Evolutionary conservation across 164 flowering plant species (phyloP), one percentile per base, ranked within the genome.

Genomic region (Vitis cinerea): DNA sequence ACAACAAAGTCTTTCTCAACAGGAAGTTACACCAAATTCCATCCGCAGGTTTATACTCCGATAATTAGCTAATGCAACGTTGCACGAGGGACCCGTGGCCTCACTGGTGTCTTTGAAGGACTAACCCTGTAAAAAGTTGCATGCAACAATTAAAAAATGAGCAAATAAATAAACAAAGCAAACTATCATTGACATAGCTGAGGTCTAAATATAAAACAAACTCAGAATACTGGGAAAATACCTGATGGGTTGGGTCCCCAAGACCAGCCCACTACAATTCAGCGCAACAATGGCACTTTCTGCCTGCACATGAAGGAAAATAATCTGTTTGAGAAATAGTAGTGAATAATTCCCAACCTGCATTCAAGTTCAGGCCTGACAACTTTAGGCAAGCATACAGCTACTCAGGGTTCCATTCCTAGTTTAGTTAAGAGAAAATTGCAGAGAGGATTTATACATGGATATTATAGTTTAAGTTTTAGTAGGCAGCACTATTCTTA

Each of bases 21-120:
- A 16, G 17, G 58, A 29, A 63, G 61, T 48, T 50, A 37, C n/a
- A 63, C 68, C 49, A 16, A 61, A 15, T 67, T 11, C 65, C 65
- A 50, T 50, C 61, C n/a, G 62, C 10, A 23, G 58, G 19, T 44
- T 71, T 50, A 13, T 50, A 54, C 61, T 14, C 53, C 0, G 14
- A n/a, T 49, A 30, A 17, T 16, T 23, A 48, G 57, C 68, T 64
- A 72, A 50, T 71, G 77, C 71, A 62, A 16, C 49, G 67, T 30
- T 19, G 85, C 80, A 59, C 80, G 88, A 44, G 83, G 47, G 72
- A 80, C 80, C 19, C 83, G 80, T 0, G 90, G 85, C 85, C 92
- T 80, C 74, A 88, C 88, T 8, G 90, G 90, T 44, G 92, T 88
- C 83, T 88, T 86, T 23, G 92, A 88, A 49, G 92, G 92, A 71